A percentile compares a stretch with the other conserved stretches of the same genome.
phyloP scores from a whole-genome alignment of 805 yeast species.

The Scheffersomyces amazonensis region DNA sequence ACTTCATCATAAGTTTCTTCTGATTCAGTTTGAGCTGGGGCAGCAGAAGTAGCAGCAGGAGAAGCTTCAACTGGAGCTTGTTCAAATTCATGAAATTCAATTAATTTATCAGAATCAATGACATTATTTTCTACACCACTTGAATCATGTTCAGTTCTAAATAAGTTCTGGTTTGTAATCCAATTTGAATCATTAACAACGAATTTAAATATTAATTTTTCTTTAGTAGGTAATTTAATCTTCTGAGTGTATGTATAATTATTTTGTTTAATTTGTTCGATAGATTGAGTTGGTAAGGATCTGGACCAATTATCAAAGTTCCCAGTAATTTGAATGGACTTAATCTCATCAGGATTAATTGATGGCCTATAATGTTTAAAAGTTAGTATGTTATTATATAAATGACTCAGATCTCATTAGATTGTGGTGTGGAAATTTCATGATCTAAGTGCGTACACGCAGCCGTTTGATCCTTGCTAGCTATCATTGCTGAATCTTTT shows the following conservation, averaged over 20 bases:
- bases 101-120: constrained; percentile 25
- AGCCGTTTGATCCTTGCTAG: no score
- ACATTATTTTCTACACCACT: constrained; percentile 35
- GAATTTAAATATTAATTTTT: constrained; percentile 35
- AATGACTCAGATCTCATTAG: no score
- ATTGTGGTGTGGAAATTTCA: background rate
- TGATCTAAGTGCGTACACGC: no score
- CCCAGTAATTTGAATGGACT: constrained; percentile 36
- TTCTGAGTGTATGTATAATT: constrained; percentile 16
- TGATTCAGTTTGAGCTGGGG: background rate
- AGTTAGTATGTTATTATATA: background rate
- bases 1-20: background rate
- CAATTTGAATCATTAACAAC: constrained; percentile 32
- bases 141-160: constrained; percentile 25
- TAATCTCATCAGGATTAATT: constrained; percentile 6
- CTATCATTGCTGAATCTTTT: no score
- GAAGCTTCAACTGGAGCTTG: constrained; percentile 1
- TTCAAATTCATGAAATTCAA: constrained; percentile 14
- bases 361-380: constrained; percentile 7
- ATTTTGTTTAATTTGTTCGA: constrained; percentile 7
- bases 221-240: constrained; percentile 16
- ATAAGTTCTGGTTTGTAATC: constrained; percentile 19
- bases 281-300: constrained; percentile 11
- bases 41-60: background rate
- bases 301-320: constrained; percentile 39